Percentiles rank a stretch among this genome's conserved stretches.
These are phyloP conservation scores for Magnolia sinica DNA, from an alignment of 164 flowering plant genomes.

Conservation along the genomic window DNA sequence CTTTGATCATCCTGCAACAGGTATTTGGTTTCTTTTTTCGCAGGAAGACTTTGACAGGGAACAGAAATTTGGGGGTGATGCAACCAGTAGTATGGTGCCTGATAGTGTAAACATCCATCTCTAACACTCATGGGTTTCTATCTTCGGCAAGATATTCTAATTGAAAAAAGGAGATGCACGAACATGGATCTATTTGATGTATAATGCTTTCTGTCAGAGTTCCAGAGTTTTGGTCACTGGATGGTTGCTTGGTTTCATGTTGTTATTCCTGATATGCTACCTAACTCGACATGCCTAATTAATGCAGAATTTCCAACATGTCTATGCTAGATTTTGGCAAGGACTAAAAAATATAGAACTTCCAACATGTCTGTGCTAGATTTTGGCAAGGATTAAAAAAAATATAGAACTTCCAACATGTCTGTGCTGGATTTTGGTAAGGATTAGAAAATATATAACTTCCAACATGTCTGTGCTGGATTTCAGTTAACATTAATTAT, in stretches of 20 bases:
- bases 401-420: neutral
- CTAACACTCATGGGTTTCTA: too few species aligned
- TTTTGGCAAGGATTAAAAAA: neutral
- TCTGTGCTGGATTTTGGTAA: neutral
- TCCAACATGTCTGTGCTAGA: neutral
- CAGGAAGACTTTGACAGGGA: conserved; percentile 5
- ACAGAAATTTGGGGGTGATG: neutral
- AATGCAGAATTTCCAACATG: neutral
- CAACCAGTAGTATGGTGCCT: neutral
- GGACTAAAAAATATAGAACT: too few species aligned
- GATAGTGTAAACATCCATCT: neutral
- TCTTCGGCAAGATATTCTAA: too few species aligned
- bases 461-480: neutral
- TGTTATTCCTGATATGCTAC: neutral
- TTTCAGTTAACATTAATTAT: too few species aligned
- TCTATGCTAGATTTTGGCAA: neutral
- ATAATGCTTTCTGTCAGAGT: neutral
- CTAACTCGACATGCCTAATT: neutral
- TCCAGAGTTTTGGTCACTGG: neutral
- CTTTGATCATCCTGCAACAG: neutral
- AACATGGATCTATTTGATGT: neutral
- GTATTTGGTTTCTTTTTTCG: neutral
- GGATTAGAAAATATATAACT: too few species aligned
- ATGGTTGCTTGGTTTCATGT: neutral
- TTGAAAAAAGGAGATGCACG: neutral